Evolutionary conservation across 768 basidiomycete genomes (phyloP).

Genomic region (Tephrocybe sp.): DNA sequence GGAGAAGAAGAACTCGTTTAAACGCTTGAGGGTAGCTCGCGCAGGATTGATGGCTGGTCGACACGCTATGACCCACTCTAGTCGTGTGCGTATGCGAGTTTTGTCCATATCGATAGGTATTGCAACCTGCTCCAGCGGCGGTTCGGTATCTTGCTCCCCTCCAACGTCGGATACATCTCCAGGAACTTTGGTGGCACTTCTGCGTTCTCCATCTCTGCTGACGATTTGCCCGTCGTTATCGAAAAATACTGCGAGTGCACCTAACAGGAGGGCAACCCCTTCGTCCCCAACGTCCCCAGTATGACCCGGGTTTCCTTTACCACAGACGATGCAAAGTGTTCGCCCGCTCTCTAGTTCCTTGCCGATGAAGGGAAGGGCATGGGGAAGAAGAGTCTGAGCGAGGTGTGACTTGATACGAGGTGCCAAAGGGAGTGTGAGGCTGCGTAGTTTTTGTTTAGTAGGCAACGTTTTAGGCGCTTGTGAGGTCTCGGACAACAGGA

Average conservation of each 20-base stretch:
- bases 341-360: conserved; percentile 7
- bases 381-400: conserved; percentile 8
- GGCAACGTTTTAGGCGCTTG: not conserved
- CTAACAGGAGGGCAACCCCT: conserved; percentile 12
- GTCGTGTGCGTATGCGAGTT: conserved; percentile 59
- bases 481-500: conserved; percentile 3
- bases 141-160: not conserved
- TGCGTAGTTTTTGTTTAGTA: not conserved
- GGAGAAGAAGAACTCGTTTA: conserved; percentile 68
- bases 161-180: not conserved
- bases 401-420: conserved; percentile 11
- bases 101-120: conserved; percentile 41
- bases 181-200: too few species aligned
- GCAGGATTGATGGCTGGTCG: conserved; percentile 80
- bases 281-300: conserved; percentile 10
- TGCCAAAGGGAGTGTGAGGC: conserved; percentile 17
- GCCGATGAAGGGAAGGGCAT: conserved; percentile 10
- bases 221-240: not conserved
- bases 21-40: conserved; percentile 72
- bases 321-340: conserved; percentile 9
- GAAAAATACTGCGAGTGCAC: conserved; percentile 13
- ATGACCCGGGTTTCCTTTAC: not conserved
- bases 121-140: not conserved
- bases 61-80: conserved; percentile 85
- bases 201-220: not conserved